Evolutionary conservation across 2,329 filamentous ascomycete species (phyloP), one percentile per base, ranked within the genome.

Genomic region (Aspergillus sp.): DNA sequence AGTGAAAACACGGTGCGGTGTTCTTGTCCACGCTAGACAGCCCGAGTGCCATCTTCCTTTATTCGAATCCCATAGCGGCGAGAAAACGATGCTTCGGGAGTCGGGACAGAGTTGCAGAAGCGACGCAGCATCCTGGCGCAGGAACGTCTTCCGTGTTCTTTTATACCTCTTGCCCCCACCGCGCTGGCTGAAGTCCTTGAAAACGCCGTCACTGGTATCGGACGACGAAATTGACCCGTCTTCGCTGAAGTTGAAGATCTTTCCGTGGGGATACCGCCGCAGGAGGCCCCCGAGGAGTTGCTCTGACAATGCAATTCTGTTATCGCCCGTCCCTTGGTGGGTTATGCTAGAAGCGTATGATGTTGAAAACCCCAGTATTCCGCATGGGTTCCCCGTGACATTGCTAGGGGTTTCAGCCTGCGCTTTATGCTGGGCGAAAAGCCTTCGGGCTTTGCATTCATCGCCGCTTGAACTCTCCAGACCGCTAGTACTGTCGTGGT

Each of bases 211-310:
- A 22, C 39, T 37, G 4, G 29, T 37, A 1, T 44, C 40, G 16
- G 32, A 30, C 2, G 42, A 41, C 55, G 60, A 39, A 0, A 64
- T 32, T 7, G 55, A 49, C 0, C 64, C 66, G 8, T 58, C 44
- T 4, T 52, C 51, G 10, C 60, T 61, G 17, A 65, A 66, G 30
- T 62, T 64, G 38, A 69, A 71, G 1, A 70, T 55, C 30, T 61
- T 61, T 0, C 69, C 70, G 6, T 54, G 47, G 0, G 68, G 68
- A 35, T 72, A 66, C 1, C 61, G 52, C 8, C 57, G 57, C 1
- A 71, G 45, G 4, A 72, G 55, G 2, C 51, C 52, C 1, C 53
- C 46, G 2, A 72, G 48, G 10, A 67, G 57, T 4, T 40, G 50
- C 30, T 68, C 61, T 0, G 62, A 53, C 1, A 70, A 36, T 2